These are phyloP conservation scores for Tripidium arundinaceum DNA, from an alignment of 202 grass and related monocot species.

Conservation along the genomic window DNA sequence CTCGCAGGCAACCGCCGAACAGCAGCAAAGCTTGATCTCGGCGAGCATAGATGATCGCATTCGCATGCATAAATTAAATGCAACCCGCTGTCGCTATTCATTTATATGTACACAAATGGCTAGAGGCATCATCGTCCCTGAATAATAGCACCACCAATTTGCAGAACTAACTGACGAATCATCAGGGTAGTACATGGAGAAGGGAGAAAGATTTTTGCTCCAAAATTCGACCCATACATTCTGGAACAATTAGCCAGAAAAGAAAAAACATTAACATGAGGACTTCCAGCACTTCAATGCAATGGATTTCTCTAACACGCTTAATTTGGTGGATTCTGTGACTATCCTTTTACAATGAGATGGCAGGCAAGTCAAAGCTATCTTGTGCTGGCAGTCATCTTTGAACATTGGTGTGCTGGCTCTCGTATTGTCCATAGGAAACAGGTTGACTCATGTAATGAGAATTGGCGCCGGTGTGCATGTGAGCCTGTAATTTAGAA, in stretches of 20 bases:
- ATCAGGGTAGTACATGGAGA: neutral
- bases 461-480: too few species aligned
- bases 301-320: too few species aligned
- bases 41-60: neutral
- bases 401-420: too few species aligned
- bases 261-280: neutral
- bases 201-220: neutral
- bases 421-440: too few species aligned
- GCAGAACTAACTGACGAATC: neutral
- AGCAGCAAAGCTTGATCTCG: neutral
- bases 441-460: too few species aligned
- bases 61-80: neutral
- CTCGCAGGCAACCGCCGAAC: neutral
- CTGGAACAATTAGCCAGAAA: neutral
- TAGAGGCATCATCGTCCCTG: neutral
- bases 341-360: too few species aligned
- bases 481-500: too few species aligned
- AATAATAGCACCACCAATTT: neutral
- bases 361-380: too few species aligned
- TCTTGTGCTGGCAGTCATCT: too few species aligned
- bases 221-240: neutral
- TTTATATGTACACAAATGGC: constrained; percentile 23
- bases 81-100: neutral
- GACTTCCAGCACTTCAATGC: too few species aligned
- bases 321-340: too few species aligned